Conservation (phyloP, 2,329 filamentous ascomycete species). For the Fusarium xylarioides region DNA sequence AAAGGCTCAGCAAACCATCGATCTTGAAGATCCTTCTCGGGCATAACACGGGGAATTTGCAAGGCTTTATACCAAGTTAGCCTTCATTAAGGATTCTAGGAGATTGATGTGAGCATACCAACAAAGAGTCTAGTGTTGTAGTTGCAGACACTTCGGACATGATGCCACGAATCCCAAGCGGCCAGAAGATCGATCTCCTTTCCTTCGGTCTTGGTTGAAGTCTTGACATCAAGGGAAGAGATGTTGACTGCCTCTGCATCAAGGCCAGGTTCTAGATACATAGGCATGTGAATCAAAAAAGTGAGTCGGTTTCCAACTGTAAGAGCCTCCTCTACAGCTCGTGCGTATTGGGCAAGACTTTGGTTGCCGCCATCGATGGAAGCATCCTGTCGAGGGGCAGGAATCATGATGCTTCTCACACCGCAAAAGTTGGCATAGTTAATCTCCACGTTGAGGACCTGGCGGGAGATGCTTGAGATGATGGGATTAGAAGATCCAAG, state of each 20-base stretch:
- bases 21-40: conserved; percentile 67
- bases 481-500: conserved; percentile 83
- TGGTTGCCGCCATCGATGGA: conserved; percentile 59
- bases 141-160: conserved; percentile 83
- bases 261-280: conserved; percentile 76
- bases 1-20: conserved; percentile 77
- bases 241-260: conserved; percentile 64
- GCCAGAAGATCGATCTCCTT: conserved; percentile 75
- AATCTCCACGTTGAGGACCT: conserved; percentile 89
- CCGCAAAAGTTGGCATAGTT: conserved; percentile 97
- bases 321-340: conserved; percentile 83
- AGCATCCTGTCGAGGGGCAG: conserved; percentile 75
- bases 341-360: conserved; percentile 78
- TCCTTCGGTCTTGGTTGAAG: conserved; percentile 42
- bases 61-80: conserved; percentile 54
- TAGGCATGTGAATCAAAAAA: conserved; percentile 82
- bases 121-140: conserved; percentile 84
- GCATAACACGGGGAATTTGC: conserved; percentile 66
- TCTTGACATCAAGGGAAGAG: conserved; percentile 52
- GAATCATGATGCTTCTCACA: conserved; percentile 81
- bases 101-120: conserved; percentile 66
- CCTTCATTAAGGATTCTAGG: neutral
- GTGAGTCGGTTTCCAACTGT: conserved; percentile 78
- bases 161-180: conserved; percentile 94
- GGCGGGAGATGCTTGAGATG: conserved; percentile 85